These are phyloP conservation scores for Allomyces macrogynus DNA, from an alignment of 192 early-diverging fungal species.

Conservation along the genomic window DNA sequence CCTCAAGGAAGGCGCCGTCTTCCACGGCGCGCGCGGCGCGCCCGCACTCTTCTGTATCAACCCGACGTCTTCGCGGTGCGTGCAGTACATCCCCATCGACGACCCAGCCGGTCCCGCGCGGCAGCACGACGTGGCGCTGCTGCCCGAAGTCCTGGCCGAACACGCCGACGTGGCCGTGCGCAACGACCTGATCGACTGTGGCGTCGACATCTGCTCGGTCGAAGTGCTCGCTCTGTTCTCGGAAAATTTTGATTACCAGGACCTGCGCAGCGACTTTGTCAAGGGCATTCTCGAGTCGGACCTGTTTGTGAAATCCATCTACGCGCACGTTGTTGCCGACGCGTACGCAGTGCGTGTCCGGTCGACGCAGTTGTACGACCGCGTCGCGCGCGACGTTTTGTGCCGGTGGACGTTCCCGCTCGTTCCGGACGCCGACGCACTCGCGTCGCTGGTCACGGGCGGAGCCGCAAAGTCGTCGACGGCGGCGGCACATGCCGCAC, in stretches of 20 bases:
- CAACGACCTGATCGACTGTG: conserved; percentile 85
- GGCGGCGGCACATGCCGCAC: conserved; percentile 55
- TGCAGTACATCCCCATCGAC: conserved; percentile 52
- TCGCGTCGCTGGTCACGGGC: conserved; percentile 45
- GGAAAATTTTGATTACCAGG: conserved; percentile 96
- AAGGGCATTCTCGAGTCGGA: conserved; percentile 75
- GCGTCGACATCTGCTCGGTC: conserved; percentile 78
- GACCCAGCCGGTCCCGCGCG: conserved; percentile 17
- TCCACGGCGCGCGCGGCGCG: conserved; percentile 18
- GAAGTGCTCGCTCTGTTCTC: conserved; percentile 68
- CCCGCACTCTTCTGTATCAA: conserved; percentile 64
- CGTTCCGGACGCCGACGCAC: conserved; percentile 70
- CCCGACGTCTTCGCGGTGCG: conserved; percentile 45
- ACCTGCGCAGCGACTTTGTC: conserved; percentile 72
- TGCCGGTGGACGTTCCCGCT: conserved; percentile 85
- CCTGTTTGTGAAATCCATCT: conserved; percentile 66
- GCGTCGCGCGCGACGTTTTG: conserved; percentile 58
- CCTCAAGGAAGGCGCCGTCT: conserved; percentile 43
- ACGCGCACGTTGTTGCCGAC: conserved; percentile 50
- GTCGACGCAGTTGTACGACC: conserved; percentile 41
- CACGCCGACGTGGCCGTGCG: conserved; percentile 52
- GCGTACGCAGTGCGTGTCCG: conserved; percentile 41
- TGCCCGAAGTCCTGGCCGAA: conserved; percentile 38
- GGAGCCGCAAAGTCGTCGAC: conserved; percentile 70
- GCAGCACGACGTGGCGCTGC: conserved; percentile 28